These are phyloP conservation scores for Torulaspora franciscae DNA, from an alignment of 805 yeast species.

Conservation along the genomic window DNA sequence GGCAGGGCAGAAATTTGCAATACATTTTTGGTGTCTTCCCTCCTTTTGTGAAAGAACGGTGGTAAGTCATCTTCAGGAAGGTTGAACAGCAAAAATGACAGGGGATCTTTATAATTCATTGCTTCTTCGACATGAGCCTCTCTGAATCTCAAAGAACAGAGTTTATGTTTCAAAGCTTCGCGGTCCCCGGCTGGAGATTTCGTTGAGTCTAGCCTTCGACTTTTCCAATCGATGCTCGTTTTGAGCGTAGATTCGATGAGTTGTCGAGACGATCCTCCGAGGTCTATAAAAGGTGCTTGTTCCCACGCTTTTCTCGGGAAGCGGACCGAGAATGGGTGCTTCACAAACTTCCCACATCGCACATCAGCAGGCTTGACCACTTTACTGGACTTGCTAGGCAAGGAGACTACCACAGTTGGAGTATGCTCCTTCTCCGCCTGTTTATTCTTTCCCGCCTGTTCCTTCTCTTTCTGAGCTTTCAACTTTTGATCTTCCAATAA, in stretches of 20 bases:
- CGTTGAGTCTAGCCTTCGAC: conserved; percentile 9
- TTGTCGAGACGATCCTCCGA: conserved; percentile 58
- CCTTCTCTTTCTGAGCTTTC: conserved; percentile 43
- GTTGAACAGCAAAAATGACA: conserved; percentile 62
- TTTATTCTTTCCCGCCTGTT: conserved; percentile 42
- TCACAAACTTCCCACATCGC: neutral
- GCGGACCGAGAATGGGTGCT: conserved; percentile 14
- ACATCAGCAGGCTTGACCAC: neutral
- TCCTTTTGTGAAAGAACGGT: conserved; percentile 49
- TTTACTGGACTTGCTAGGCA: conserved; percentile 13
- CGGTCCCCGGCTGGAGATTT: conserved; percentile 12
- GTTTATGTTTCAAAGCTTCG: conserved; percentile 25
- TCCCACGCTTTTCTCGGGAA: conserved; percentile 63
- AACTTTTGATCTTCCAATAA: conserved; percentile 52
- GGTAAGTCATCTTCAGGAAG: conserved; percentile 96
- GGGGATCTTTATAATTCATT: conserved; percentile 47
- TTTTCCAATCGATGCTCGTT: conserved; percentile 52
- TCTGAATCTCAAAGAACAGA: conserved; percentile 61
- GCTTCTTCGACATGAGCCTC: conserved; percentile 68
- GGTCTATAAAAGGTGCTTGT: conserved; percentile 59
- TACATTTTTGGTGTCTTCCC: conserved; percentile 52
- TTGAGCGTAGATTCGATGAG: conserved; percentile 58
- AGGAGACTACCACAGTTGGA: conserved; percentile 44
- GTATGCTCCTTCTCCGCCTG: conserved; percentile 49
- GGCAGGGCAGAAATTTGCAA: conserved; percentile 42